A percentile compares a stretch with the other conserved stretches of the same genome.
Conservation (phyloP, 2,329 filamentous ascomycete species). For the Aspergillus pseudoterreus region DNA sequence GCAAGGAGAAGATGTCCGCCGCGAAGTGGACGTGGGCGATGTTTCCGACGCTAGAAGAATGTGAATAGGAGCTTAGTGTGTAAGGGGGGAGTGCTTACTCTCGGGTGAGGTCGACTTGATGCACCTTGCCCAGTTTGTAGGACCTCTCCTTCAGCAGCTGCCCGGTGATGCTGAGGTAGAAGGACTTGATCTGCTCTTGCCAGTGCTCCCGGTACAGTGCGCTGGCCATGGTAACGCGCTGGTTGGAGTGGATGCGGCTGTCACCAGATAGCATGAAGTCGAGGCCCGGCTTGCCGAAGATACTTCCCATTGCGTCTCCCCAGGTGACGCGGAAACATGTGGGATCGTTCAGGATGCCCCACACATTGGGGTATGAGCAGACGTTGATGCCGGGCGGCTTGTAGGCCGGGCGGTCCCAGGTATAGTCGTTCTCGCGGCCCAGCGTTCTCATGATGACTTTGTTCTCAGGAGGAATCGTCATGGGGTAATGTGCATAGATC, state of each 20-base stretch:
- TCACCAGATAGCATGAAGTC: constrained; percentile 46
- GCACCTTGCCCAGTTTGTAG: constrained; percentile 57
- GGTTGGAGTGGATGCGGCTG: constrained; percentile 24
- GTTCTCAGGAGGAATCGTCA: constrained; percentile 69
- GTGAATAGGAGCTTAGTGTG: constrained; percentile 1
- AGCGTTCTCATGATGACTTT: constrained; percentile 65
- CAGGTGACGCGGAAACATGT: constrained; percentile 63
- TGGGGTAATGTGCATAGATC: constrained; percentile 75
- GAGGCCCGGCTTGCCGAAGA: constrained; percentile 56
- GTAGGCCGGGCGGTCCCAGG: constrained; percentile 59
- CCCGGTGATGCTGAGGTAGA: constrained; percentile 61
- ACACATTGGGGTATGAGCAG: constrained; percentile 58
- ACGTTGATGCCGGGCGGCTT: constrained; percentile 53
- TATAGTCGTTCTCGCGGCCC: constrained; percentile 65
- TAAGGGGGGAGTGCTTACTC: constrained; percentile 36
- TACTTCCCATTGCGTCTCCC: constrained; percentile 59
- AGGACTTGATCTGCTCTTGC: constrained; percentile 59
- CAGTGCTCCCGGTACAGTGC: constrained; percentile 61
- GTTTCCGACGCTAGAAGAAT: constrained; percentile 43
- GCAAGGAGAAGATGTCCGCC: constrained; percentile 52
- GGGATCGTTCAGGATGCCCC: constrained; percentile 58
- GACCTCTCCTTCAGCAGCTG: constrained; percentile 61
- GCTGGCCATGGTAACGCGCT: constrained; percentile 30
- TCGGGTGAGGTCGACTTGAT: constrained; percentile 66
- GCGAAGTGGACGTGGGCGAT: constrained; percentile 55